Evolutionary conservation across 2,329 filamentous ascomycete genomes (phyloP), one percentile per base, ranked within the genome.

Genomic region (Mycosphaerella sp.): DNA sequence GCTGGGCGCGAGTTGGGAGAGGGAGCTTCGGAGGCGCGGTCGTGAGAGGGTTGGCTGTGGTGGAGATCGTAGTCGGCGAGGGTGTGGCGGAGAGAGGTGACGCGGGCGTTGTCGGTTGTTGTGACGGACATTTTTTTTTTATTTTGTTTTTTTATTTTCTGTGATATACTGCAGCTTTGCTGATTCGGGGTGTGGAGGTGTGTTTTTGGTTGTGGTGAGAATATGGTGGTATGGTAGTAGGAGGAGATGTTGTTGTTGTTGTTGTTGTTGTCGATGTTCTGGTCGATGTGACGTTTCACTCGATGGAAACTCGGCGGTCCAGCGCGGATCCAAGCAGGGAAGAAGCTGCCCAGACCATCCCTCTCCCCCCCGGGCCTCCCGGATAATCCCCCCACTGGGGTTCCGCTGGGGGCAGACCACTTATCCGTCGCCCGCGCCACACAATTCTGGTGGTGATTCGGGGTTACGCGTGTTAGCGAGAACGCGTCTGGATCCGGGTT

Each of bases 11-110:
- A 58, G 61, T 64, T 70, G 42, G 56, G 68, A 43, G 61, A 67
- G 0, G 64, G 62, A 63, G 60, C 64, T 53, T 53, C 61, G 61
- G 68, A 54, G 55, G 66, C 55, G 42, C 63, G 34, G 49, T 50
- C 29, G n/a, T 63, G 45, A 2, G 46, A 41, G 1, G 64, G 62
- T 4, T 68, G 63, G 42, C 58, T 64, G 53, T 77, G 72, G 54
- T 74, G 72, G 42, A 78, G 67, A 32, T 76, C 72, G 64, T 78
- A 78, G 64, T 78, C 75, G 51, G 67, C 67, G 21, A 78, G 70
- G 21, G 69, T 56, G 14, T 69, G 63, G 11, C 64, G 64, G 12
- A 72, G 62, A n/a, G 66, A 64, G 53, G 71, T 70, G 55, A 66
- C 67, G 39, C 64, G 61, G 12, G 70, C 66, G 62, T 72, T 74